phyloP scores from a whole-genome alignment of 371 early-diverging fungal genomes.

The Mortierella sp. region DNA sequence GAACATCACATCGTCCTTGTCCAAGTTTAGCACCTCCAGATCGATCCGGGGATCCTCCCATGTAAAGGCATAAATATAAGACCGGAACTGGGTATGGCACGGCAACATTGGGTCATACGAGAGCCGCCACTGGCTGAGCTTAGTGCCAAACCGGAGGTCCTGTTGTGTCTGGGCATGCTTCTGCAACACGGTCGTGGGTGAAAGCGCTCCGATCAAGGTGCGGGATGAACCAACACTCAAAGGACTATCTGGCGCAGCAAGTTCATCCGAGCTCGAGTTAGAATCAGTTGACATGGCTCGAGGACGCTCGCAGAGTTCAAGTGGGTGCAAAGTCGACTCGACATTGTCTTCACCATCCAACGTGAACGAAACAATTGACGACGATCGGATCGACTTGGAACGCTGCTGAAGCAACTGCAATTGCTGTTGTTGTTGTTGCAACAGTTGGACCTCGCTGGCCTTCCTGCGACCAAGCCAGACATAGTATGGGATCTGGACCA shows the following conservation, averaged over 20 bases:
- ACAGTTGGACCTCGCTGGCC: constrained; percentile 10
- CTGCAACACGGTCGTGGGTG: constrained; percentile 12
- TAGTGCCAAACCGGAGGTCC: constrained; percentile 40
- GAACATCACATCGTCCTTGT: constrained; percentile 76
- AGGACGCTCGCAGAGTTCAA: constrained; percentile 27
- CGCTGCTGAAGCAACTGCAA: background rate
- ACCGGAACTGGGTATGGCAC: constrained; percentile 79
- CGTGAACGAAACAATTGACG: background rate
- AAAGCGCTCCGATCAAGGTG: constrained; percentile 39
- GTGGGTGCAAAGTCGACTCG: constrained; percentile 18
- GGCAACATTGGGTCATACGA: constrained; percentile 73
- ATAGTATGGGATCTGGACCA: constrained; percentile 88
- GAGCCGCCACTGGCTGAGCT: constrained; percentile 66
- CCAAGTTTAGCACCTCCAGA: constrained; percentile 73
- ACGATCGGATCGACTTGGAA: constrained; percentile 7
- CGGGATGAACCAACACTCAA: constrained; percentile 52
- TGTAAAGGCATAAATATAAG: constrained; percentile 89
- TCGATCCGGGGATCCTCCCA: constrained; percentile 91
- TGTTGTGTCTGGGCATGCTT: constrained; percentile 12
- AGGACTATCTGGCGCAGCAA: constrained; percentile 54
- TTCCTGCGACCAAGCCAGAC: constrained; percentile 78
- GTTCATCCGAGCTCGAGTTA: constrained; percentile 22
- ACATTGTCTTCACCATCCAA: constrained; percentile 21
- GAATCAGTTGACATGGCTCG: constrained; percentile 49
- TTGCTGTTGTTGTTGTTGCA: background rate